Evolutionary conservation across 2,329 filamentous ascomycete genomes (phyloP), one percentile per base, ranked within the genome.

Genomic region (Claviceps sp.): DNA sequence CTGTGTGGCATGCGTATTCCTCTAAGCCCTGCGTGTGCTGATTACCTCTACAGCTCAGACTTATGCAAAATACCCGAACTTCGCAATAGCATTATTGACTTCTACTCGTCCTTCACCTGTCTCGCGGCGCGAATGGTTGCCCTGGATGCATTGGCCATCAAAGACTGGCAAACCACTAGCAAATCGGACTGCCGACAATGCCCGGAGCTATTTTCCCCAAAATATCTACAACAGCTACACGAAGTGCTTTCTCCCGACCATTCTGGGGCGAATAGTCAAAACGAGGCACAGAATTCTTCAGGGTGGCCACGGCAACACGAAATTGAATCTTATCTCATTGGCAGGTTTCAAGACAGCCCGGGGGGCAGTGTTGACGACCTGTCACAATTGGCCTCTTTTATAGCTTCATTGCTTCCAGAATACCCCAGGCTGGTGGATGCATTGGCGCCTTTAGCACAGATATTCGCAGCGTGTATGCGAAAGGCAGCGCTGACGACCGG

Each of bases 61-160:
- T 47, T 57, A 24, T 40, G 54, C 13, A 61, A 56, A 41, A 54
- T 56, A 5, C 53, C 56, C 13, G 60, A 56, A 49, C 59, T 71
- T 7, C 64, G 64, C 5, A 58, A 65, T 2, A 56, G 65, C 7
- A 54, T 59, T n/a, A 49, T 61, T 48, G 55, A 57, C 0, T 66
- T 76, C 43, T 74, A 70, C 55, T 54, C 57, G 9, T 60, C 60
- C 2, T 76, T 74, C 55, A 70, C 76, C n/a, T 70, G 64, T 52
- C 61, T 84, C 45, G 67, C 77, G 1, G 75, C 73, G 13, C 71
- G 70, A 54, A 75, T 82, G 54, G 64, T 81, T 50, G 61, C 66
- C 14, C 63, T 79, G 54, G 80, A 84, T 58, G 52, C 54, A 41
- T 45, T 54, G 11, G 55, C 50, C 8, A 30, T 64, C 7, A 55